phyloP scores from a whole-genome alignment of 495 filamentous ascomycete species.

The Aspergillus campestris region DNA sequence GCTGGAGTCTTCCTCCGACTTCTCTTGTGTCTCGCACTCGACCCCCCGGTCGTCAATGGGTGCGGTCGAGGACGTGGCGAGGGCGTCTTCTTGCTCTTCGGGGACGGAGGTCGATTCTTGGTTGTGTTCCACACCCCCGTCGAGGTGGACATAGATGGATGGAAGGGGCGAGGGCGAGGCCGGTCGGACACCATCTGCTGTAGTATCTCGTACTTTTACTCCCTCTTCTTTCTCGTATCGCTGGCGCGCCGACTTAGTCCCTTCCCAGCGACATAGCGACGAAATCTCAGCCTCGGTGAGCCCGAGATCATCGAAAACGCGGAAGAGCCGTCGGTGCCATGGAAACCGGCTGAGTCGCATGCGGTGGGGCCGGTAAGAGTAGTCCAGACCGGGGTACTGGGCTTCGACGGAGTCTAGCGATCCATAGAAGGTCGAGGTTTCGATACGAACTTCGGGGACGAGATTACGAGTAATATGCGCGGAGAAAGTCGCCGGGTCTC shows the following conservation, averaged over 20 bases:
- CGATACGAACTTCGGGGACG: conserved; percentile 81
- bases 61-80: conserved; percentile 14
- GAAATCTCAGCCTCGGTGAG: conserved; percentile 72
- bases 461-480: conserved; percentile 57
- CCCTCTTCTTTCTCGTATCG: conserved; percentile 74
- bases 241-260: conserved; percentile 83
- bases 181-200: conserved; percentile 53
- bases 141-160: conserved; percentile 24
- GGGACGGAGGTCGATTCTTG: conserved; percentile 22
- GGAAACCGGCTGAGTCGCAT: conserved; percentile 72
- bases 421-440: conserved; percentile 80
- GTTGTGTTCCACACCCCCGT: conserved; percentile 23
- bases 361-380: conserved; percentile 70
- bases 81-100: conserved; percentile 21
- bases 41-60: conserved; percentile 18
- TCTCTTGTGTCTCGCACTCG: conserved; percentile 17
- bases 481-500: conserved; percentile 49
- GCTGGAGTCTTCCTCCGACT: conserved; percentile 52
- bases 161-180: conserved; percentile 27
- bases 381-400: conserved; percentile 87
- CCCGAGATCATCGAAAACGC: conserved; percentile 67
- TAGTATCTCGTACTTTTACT: conserved; percentile 67
- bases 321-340: conserved; percentile 75
- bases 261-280: conserved; percentile 81
- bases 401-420: conserved; percentile 77